Conservation (phyloP, 169 alveolate genomes). For the Plasmodium sp. region DNA sequence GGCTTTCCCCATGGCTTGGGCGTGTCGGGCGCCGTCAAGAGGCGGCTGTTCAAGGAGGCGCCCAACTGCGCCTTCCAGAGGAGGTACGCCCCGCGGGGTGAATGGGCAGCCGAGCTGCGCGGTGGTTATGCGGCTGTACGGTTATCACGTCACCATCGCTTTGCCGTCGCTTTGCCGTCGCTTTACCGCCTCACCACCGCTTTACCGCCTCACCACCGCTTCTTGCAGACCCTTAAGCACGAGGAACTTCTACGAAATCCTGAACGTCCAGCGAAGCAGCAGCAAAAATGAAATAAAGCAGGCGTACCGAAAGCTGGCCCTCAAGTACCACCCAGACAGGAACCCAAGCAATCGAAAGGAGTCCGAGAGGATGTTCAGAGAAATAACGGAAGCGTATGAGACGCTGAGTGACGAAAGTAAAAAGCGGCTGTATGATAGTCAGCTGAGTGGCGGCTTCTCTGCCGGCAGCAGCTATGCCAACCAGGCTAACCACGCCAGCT, state of each 20-base stretch:
- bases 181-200: neutral
- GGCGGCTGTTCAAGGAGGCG: neutral
- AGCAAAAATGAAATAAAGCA: slow-evolving; percentile 92
- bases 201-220: neutral
- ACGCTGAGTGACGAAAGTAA: slow-evolving; percentile 95
- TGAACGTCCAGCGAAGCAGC: slow-evolving; percentile 81
- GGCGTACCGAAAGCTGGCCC: slow-evolving; percentile 93
- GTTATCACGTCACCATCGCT: neutral
- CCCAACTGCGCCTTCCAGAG: neutral
- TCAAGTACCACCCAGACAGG: slow-evolving; percentile 96
- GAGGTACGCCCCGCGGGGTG: slow-evolving; percentile 13
- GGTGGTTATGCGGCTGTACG: neutral
- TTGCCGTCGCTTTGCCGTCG: neutral
- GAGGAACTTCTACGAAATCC: slow-evolving; percentile 77
- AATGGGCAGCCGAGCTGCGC: neutral
- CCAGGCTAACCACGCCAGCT: neutral
- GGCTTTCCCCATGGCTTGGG: neutral
- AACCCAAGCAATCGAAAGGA: slow-evolving; percentile 90
- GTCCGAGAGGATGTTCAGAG: slow-evolving; percentile 92
- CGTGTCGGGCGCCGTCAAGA: neutral
- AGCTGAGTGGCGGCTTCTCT: slow-evolving; percentile 55
- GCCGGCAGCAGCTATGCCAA: neutral
- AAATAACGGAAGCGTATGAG: slow-evolving; percentile 96
- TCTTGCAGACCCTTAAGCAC: neutral
- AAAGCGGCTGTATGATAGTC: slow-evolving; percentile 91